Evolutionary conservation across 2,329 filamentous ascomycete species (phyloP), one percentile per base, ranked within the genome.

Genomic region (Monilinia fructigena): DNA sequence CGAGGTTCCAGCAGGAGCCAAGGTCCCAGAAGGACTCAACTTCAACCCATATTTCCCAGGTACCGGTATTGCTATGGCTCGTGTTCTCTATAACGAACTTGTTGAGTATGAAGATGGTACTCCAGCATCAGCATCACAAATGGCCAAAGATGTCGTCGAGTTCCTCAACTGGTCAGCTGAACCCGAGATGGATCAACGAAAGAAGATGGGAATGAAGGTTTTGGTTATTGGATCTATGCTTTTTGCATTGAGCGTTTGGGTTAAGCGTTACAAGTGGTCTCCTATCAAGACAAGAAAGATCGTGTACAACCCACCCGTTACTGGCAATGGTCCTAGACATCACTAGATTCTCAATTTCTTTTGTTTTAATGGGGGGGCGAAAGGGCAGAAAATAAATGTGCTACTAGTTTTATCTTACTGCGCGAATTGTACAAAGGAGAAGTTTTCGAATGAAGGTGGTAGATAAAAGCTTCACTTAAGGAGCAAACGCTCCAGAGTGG

Each of bases 1-100:
- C 74, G 95, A 99, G 82, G 86, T 92, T 68, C 95, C 95, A 64
- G 92, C 95, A 62, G 95, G 95, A 78, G 93, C 91, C 70, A 82
- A 86, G 75, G 90, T 99, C 68, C 89, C 88, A 75, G 87, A 89
- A 69, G 95, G 95, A 77, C 89, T 99, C 81, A 97, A 98, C 89
- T 99, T 99, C 88, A 99, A 99, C 87, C 95, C 95, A 69, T 99
- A 97, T 86, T 99, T 99, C 89, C 95, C 95, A 67, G 95, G 95
- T 78, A 98, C 95, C 74, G 94, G 94, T 78, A 99, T 99, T 79
- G 95, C 91, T 76, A 99, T 99, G 95, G 94, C 90, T 75, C 94
- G 95, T 87, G 95, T 98, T 69, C 88, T 99, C 69, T 99, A 96
- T 82, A 95, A 99, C 74, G 95, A 92, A 71, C 83, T 99, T 67